Evolutionary conservation across 805 yeast genomes (phyloP), one percentile per base, ranked within the genome.

Genomic region (Yarrowia alimentaria): DNA sequence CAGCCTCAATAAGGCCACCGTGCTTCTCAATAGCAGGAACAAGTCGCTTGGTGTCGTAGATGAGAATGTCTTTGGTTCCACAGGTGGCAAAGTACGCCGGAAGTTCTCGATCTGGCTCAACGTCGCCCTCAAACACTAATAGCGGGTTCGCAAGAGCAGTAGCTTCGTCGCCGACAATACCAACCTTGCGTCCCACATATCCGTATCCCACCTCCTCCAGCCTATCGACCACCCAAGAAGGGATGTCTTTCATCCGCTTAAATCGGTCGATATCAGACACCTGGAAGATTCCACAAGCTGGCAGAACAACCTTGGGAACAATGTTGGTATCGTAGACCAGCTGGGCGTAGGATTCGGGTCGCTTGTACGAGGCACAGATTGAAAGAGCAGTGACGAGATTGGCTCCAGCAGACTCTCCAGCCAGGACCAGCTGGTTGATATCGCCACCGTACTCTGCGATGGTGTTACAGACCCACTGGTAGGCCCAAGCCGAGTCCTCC

Each of bases 11-110:
- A 3, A 26, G 13, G 1, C 33, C 47, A 3, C 47, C 47, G 13
- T 26, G 47, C 13, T 40, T 40, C 21, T 38, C 9, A 19, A 51
- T 28, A 1, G 49, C 52, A 1, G 33, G 33, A 19, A 40, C 28
- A 11, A 40, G 33, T 25, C 47, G 47, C 19, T 40, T 40, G 3
- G 47, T 40, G 25, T 40, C 47, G 47, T 40, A 40, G 19, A 40
- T 40, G 4, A 40, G 11, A 14, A 40, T 13, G 7, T 40, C 47
- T 16, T 20, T 26, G 20, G 47, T 40, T n/a, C 47, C 47, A 19
- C 47, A 40, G 18, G 25, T 28, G 25, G 33, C 47, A 19, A 40
- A 28, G 33, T 40, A 40, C 5, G 47, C 47, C 2, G 47, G 47
- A 13, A 40, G 18, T 4, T 28, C 30, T 19, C 47, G 4, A 2